phyloP scores from a whole-genome alignment of 2,329 filamentous ascomycete species.

The Lasiodiplodia sp. region DNA sequence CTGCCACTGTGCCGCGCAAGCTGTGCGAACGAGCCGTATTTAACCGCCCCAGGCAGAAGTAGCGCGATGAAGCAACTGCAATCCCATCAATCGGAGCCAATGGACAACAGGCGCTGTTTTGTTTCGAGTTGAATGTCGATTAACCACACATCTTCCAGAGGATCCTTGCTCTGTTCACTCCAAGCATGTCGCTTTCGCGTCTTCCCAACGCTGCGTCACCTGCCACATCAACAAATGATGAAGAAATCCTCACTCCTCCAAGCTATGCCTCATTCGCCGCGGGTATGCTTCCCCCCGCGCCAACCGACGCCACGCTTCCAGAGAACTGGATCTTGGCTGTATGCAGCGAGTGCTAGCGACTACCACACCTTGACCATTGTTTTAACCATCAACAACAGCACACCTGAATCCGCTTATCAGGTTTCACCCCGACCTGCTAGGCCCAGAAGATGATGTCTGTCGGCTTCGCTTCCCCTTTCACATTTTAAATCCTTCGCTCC shows the following conservation, averaged over 20 bases:
- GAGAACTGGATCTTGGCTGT: neutral
- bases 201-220: neutral
- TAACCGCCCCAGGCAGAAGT: neutral
- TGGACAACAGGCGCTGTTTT: neutral
- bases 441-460: neutral
- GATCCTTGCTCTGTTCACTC: neutral
- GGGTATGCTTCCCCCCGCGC: neutral
- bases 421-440: neutral
- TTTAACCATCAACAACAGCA: neutral
- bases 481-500: neutral
- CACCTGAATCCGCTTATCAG: neutral
- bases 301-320: neutral
- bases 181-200: neutral
- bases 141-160: neutral
- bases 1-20: too few species aligned
- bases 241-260: neutral
- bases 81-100: conserved; percentile 8
- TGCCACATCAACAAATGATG: neutral
- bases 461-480: neutral
- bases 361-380: neutral
- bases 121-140: neutral
- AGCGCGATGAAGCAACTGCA: neutral
- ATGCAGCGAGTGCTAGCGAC: neutral
- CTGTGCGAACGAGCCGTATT: neutral
- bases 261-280: neutral